These are phyloP conservation scores for Botrytis sinoallii DNA, from an alignment of 2,329 filamentous ascomycete genomes.

Conservation along the genomic window DNA sequence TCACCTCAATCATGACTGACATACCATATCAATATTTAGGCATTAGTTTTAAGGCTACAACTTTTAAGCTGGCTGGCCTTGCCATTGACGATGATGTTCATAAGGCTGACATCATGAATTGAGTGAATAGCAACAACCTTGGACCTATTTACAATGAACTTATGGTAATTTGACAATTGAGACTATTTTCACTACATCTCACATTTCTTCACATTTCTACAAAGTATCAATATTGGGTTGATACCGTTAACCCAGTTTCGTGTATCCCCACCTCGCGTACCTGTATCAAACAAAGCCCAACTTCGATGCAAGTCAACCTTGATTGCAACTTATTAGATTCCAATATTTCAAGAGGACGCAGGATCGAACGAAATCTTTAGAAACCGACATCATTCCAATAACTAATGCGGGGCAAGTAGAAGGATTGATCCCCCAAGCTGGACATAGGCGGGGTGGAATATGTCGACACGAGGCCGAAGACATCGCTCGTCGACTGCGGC, in stretches of 20 bases:
- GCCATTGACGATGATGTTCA: slow-evolving; percentile 7
- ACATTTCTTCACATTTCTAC: neutral
- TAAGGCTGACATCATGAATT: slow-evolving; percentile 20
- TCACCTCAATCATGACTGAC: slow-evolving; percentile 7
- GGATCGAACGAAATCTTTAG: slow-evolving; percentile 21
- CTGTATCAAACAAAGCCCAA: slow-evolving; percentile 19
- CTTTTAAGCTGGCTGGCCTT: slow-evolving; percentile 13
- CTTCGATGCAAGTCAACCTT: slow-evolving; percentile 26
- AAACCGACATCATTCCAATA: slow-evolving; percentile 15
- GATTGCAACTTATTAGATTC: slow-evolving; percentile 5
- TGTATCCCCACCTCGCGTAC: slow-evolving; percentile 20
- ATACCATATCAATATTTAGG: neutral
- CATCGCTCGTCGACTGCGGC: slow-evolving; percentile 64
- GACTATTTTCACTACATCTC: neutral
- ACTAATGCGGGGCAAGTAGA: slow-evolving; percentile 31
- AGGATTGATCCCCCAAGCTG: slow-evolving; percentile 24
- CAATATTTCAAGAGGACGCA: slow-evolving; percentile 15
- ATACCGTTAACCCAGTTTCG: slow-evolving; percentile 9
- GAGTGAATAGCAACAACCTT: slow-evolving; percentile 6
- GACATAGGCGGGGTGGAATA: slow-evolving; percentile 40
- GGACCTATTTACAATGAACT: neutral
- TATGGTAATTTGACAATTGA: slow-evolving; percentile 10
- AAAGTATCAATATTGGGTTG: neutral
- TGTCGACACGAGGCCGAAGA: slow-evolving; percentile 53
- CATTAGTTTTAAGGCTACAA: slow-evolving; percentile 12